Conservation (phyloP, 1,284 basidiomycete species). For the Spongiforma sp. region DNA sequence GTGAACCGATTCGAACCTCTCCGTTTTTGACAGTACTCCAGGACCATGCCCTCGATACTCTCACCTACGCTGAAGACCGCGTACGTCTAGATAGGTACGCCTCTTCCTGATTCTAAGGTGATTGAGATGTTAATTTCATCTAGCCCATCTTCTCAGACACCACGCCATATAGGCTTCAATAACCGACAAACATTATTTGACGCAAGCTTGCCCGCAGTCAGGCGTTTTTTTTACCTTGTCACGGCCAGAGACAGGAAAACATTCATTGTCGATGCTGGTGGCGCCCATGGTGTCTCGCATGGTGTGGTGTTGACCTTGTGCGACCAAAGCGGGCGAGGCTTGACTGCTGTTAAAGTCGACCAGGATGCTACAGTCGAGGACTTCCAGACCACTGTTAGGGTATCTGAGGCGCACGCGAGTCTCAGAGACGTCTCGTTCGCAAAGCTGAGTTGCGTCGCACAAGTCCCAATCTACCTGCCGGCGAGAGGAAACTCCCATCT, state of each 20-base stretch:
- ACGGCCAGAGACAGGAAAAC: no score
- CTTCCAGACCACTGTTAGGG: slow-evolving; percentile 19
- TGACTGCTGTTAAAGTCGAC: not conserved
- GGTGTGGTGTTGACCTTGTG: slow-evolving; percentile 21
- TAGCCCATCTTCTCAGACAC: slow-evolving; percentile 13
- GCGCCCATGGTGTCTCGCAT: slow-evolving; percentile 19
- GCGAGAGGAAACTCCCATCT: not conserved
- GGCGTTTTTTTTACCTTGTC: slow-evolving; percentile 7
- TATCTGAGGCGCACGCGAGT: not conserved
- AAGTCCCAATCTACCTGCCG: slow-evolving; percentile 12
- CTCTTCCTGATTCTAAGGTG: not conserved
- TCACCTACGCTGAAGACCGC: no score
- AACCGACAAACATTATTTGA: slow-evolving; percentile 25
- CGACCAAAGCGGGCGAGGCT: not conserved
- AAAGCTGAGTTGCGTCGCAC: slow-evolving; percentile 17
- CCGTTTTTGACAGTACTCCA: no score
- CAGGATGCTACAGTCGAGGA: slow-evolving; percentile 14
- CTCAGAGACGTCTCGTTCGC: slow-evolving; percentile 4
- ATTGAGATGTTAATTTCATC: not conserved
- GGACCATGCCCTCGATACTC: no score
- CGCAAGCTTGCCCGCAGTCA: slow-evolving; percentile 4
- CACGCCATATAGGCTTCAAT: slow-evolving; percentile 22
- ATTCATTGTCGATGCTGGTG: slow-evolving; percentile 19
- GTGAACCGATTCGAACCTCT: no score
- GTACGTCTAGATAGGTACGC: slow-evolving; percentile 15